Evolutionary conservation across 768 basidiomycete species (phyloP), one percentile per base, ranked within the genome.

Genomic region (Terana coerulea): DNA sequence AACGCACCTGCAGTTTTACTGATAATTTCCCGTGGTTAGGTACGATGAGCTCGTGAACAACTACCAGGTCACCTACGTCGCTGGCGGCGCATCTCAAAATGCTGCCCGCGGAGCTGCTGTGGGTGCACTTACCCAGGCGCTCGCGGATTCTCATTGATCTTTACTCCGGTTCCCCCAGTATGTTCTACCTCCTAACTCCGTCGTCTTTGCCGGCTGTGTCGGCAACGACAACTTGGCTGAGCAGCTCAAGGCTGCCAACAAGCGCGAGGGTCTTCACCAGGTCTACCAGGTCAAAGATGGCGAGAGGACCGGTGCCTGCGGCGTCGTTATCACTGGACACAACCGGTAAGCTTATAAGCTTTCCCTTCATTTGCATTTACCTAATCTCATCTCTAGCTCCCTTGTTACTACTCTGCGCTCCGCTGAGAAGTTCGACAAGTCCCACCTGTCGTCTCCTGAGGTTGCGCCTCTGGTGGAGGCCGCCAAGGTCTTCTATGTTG

Each of bases 71-170:
- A 86, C 84, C 45, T 99, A 94, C 63, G 95, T 98, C 47, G 95
- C 97, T 47, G 97, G 97, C 54, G 97, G 97, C 62, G 95, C 97
- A 25, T 83, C 91, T 25, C 97, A 99, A 69, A 99, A 99, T 64
- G 83, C 95, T 63, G 95, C 95, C 51, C 89, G 97, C 44, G 95
- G 85, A 58, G 97, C 95, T 60, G 94, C 97, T 39, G 95, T 97
- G 69, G 54, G 92, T 71, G n/a, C 17, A 41, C 42, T n/a, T n/a
- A n/a, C n/a, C n/a, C n/a, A 43, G 36, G 28, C 17, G 21, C 26
- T 24, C 21, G 29, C 34, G 46, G 40, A 48, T 55, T 10, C 46
- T 58, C 21, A 59, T 52, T 30, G 11, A 9, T 5, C 21, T 33
- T 33, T 25, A n/a, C n/a, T n/a, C n/a, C 55, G 37, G 52, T 55